Evolutionary conservation across 768 basidiomycete genomes (phyloP).

Genomic region (Galerina marginata): DNA sequence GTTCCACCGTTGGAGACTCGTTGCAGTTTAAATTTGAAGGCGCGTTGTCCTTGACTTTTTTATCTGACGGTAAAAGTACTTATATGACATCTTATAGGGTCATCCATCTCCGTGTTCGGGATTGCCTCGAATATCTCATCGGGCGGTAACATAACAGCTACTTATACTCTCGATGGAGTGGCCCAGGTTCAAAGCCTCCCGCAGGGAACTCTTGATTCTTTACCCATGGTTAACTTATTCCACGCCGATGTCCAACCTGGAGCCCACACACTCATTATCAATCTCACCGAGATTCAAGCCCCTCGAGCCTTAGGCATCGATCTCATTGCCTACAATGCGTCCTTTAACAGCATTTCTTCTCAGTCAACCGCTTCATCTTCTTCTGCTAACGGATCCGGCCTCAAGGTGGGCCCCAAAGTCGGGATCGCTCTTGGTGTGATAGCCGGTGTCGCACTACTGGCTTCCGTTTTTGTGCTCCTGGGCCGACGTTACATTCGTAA

Average conservation of each 20-base stretch:
- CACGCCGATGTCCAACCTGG: slow-evolving; percentile 38
- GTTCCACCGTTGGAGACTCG: slow-evolving; percentile 37
- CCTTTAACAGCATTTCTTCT: slow-evolving; percentile 28
- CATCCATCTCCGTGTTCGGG: slow-evolving; percentile 42
- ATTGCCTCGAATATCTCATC: slow-evolving; percentile 33
- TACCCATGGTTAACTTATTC: slow-evolving; percentile 43
- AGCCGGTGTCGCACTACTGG: not conserved
- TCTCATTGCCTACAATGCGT: slow-evolving; percentile 44
- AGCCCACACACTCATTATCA: slow-evolving; percentile 42
- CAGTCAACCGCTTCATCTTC: slow-evolving; percentile 7
- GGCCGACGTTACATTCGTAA: slow-evolving; percentile 2
- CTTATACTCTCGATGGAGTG: slow-evolving; percentile 43
- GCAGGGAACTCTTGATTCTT: slow-evolving; percentile 30
- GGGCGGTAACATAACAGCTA: slow-evolving; percentile 35
- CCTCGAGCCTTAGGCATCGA: slow-evolving; percentile 42
- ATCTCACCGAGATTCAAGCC: slow-evolving; percentile 39
- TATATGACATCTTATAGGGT: slow-evolving; percentile 31
- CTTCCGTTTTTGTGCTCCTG: not conserved
- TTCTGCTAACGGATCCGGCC: not conserved
- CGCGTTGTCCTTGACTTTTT: slow-evolving; percentile 17
- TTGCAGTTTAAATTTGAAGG: slow-evolving; percentile 42
- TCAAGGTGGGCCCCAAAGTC: slow-evolving; percentile 13
- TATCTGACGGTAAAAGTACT: not conserved
- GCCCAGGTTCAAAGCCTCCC: slow-evolving; percentile 30
- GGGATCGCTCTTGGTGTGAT: slow-evolving; percentile 22